These are phyloP conservation scores for Scleroderma citrinum DNA, from an alignment of 768 basidiomycete genomes.

Conservation along the genomic window DNA sequence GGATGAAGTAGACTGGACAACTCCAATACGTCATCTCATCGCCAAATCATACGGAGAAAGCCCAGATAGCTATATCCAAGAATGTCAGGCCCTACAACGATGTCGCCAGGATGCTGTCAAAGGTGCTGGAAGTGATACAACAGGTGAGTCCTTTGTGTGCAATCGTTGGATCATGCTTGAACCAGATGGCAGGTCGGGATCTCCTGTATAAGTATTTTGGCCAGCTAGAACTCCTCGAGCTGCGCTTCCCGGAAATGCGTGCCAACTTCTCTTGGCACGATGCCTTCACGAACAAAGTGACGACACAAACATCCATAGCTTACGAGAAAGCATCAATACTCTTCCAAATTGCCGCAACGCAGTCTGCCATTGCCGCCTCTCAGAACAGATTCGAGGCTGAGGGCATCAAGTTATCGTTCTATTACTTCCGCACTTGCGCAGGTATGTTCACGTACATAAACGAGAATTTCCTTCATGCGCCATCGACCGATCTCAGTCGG, in stretches of 20 bases:
- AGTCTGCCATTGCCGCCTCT: conserved; percentile 83
- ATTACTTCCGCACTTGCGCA: conserved; percentile 83
- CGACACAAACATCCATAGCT: conserved; percentile 92
- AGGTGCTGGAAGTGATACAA: conserved; percentile 92
- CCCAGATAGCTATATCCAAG: conserved; percentile 81
- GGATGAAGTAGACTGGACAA: conserved; percentile 94
- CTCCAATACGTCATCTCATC: conserved; percentile 79
- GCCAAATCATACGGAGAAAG: conserved; percentile 90
- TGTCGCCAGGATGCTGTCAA: conserved; percentile 94
- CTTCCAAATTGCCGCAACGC: conserved; percentile 92
- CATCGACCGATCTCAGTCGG: conserved; percentile 87
- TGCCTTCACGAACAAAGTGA: conserved; percentile 91
- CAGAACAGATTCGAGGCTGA: conserved; percentile 87
- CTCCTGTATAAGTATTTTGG: conserved; percentile 99
- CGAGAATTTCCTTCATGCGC: conserved; percentile 98
- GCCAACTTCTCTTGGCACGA: conserved; percentile 97
- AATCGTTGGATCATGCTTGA: not conserved
- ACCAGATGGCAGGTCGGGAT: conserved; percentile 59
- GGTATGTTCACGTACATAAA: conserved; percentile 99
- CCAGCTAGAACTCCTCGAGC: conserved; percentile 93
- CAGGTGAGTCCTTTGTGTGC: conserved; percentile 47
- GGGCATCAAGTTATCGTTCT: conserved; percentile 88
- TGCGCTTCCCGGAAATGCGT: conserved; percentile 93
- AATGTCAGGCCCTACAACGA: conserved; percentile 79
- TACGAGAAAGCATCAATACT: conserved; percentile 98